Base-by-base conservation (phyloP, 345 rosid species). In the Excoecaria cochinchinensis region DNA sequence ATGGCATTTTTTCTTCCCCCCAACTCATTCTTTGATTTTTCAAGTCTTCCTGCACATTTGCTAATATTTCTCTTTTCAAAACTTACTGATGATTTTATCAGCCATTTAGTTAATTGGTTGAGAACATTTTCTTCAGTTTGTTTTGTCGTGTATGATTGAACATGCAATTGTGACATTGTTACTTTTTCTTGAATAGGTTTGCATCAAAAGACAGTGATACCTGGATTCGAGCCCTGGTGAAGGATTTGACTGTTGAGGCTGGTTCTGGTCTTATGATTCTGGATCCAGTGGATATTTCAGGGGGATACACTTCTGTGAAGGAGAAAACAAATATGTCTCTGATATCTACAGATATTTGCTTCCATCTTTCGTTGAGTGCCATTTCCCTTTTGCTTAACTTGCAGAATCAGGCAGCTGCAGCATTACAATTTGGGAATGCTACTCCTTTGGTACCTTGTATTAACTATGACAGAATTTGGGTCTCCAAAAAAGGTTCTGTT, bases 251-350 rank as follows among this genome's bases (percentile, higher is more conserved):
- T 15, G 79, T 95, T 65, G 99, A 95, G 87, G 87, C 98, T 76
- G 99, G 98, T 77, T 95, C 99, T 78, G 99, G 99, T 81, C 97
- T 95, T 78, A 83, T 87, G 76, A 89, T 95, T 84, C 86, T 95
- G 68, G 96, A 90, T 78, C 97, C 97, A 46, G 91, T 92, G 57
- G 97, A 93, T 87, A 82, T 95, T 67, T 93, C 98, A 0, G 93
- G 91, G 57, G 99, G 96, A 69, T 95, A 89, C 81, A 93, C 98
- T 46, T 93, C 96, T 68, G 88, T 93, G 71, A 91, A 89, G 78
- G 98, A 93, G 87, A 93, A 89, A 83, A 91, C 94, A 74, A 93
- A 92, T 77, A 85, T 93, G 80, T 93, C 98, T 74, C 74, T 95
- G 79, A 84, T 87, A 66, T 91, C 92, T 40, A 90, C 96, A 25